These are phyloP conservation scores for Pyricularia sp. DNA, from an alignment of 2,329 filamentous ascomycete species.

Conservation along the genomic window DNA sequence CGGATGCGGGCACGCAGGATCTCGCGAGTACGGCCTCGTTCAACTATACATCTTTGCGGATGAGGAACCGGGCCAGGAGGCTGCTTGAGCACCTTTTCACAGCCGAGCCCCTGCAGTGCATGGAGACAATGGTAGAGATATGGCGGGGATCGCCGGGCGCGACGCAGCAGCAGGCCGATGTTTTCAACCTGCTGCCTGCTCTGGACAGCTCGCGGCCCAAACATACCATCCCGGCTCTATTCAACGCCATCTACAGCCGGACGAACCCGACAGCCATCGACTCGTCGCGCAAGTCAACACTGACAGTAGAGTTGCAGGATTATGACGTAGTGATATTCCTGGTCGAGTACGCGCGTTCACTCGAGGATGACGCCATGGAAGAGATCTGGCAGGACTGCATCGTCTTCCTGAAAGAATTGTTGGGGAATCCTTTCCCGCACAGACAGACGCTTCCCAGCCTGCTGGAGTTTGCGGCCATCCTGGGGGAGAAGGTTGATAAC, in stretches of 20 bases:
- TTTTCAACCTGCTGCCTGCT: conserved; percentile 80
- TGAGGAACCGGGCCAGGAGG: conserved; percentile 78
- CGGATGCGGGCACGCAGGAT: conserved; percentile 46
- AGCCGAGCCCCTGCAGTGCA: conserved; percentile 81
- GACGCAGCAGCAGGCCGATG: conserved; percentile 29
- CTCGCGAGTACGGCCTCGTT: conserved; percentile 65
- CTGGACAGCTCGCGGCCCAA: conserved; percentile 84
- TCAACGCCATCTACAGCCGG: conserved; percentile 91
- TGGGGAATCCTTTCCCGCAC: conserved; percentile 90
- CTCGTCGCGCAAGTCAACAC: conserved; percentile 65
- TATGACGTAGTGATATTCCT: conserved; percentile 78
- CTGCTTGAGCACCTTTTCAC: conserved; percentile 87
- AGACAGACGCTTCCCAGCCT: conserved; percentile 77
- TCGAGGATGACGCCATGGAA: conserved; percentile 95
- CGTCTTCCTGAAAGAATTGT: conserved; percentile 74
- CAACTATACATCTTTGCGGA: conserved; percentile 75
- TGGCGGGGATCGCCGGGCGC: conserved; percentile 50
- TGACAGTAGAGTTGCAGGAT: conserved; percentile 76
- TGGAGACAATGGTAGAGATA: conserved; percentile 79
- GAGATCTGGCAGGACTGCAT: conserved; percentile 97
- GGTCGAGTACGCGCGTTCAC: conserved; percentile 74
- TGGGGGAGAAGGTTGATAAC: conserved; percentile 93
- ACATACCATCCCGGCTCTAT: conserved; percentile 83
- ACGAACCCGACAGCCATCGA: conserved; percentile 76
- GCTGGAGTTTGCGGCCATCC: conserved; percentile 75